Conservation (phyloP, 352 stramenopile genomes). For the Phytophthora pseudosyringae region DNA sequence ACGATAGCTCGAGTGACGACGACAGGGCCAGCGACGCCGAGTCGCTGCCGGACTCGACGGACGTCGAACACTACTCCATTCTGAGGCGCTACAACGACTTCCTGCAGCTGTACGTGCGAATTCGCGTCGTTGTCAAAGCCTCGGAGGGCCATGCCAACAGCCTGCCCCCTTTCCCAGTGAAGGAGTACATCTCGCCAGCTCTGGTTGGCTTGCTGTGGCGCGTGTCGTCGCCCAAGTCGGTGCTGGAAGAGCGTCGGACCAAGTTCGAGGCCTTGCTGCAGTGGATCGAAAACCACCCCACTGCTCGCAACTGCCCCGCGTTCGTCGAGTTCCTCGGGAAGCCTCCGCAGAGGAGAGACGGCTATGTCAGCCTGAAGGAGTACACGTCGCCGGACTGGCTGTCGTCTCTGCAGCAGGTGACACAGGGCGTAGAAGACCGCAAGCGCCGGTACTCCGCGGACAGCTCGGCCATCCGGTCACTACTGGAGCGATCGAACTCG, state of each 20-base stretch:
- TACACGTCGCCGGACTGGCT: conserved; percentile 76
- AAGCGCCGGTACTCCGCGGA: conserved; percentile 49
- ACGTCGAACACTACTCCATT: conserved; percentile 64
- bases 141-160: conserved; percentile 21
- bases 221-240: conserved; percentile 43
- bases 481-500: conserved; percentile 28
- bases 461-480: conserved; percentile 29
- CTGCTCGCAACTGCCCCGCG: conserved; percentile 40
- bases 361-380: conserved; percentile 79
- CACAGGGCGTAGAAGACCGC: conserved; percentile 26
- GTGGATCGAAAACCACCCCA: conserved; percentile 63
- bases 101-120: conserved; percentile 55
- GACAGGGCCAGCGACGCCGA: conserved; percentile 20
- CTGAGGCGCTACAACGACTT: conserved; percentile 76
- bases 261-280: conserved; percentile 64
- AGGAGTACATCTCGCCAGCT: conserved; percentile 57
- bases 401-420: conserved; percentile 63
- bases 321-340: conserved; percentile 65
- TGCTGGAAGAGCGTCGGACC: conserved; percentile 59
- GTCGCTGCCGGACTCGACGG: conserved; percentile 9
- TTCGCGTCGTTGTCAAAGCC: conserved; percentile 32
- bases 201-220: conserved; percentile 61
- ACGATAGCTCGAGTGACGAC: conserved; percentile 30
- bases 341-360: conserved; percentile 59
- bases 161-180: conserved; percentile 57